Evolutionary conservation across 2,329 filamentous ascomycete genomes (phyloP).

Genomic region (Neofusicoccum ribis): DNA sequence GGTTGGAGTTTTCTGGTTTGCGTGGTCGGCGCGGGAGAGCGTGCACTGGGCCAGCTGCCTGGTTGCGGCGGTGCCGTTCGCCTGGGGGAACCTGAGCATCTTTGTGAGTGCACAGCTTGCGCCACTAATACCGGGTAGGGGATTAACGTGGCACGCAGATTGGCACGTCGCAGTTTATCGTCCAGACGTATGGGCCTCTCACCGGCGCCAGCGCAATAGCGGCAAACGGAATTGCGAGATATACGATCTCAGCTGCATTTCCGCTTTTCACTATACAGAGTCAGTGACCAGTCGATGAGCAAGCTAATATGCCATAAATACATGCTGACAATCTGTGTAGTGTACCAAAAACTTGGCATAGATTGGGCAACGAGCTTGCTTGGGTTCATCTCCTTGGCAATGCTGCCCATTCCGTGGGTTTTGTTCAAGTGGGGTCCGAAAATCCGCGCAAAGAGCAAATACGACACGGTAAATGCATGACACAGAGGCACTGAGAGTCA

Average conservation of each 20-base stretch:
- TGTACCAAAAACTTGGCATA: neutral
- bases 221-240: conserved; percentile 41
- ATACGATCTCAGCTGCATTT: conserved; percentile 34
- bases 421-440: conserved; percentile 30
- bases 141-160: conserved; percentile 5
- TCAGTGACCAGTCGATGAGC: neutral
- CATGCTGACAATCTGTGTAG: conserved; percentile 20
- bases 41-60: conserved; percentile 41
- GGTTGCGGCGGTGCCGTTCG: conserved; percentile 33
- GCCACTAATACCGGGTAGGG: too few species aligned
- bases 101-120: conserved; percentile 27
- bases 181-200: conserved; percentile 34
- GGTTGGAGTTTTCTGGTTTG: conserved; percentile 40
- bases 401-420: conserved; percentile 32
- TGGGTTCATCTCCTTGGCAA: neutral
- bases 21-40: conserved; percentile 35
- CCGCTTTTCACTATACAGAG: conserved; percentile 13
- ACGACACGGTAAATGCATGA: conserved; percentile 23
- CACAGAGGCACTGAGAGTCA: too few species aligned
- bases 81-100: conserved; percentile 30
- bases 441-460: conserved; percentile 29
- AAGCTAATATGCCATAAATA: too few species aligned
- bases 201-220: conserved; percentile 40
- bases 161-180: conserved; percentile 31
- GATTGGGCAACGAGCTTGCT: conserved; percentile 11